Evolutionary conservation across 2,329 filamentous ascomycete species (phyloP), one percentile per base, ranked within the genome.

Genomic region (Lasiodiplodia sp.): DNA sequence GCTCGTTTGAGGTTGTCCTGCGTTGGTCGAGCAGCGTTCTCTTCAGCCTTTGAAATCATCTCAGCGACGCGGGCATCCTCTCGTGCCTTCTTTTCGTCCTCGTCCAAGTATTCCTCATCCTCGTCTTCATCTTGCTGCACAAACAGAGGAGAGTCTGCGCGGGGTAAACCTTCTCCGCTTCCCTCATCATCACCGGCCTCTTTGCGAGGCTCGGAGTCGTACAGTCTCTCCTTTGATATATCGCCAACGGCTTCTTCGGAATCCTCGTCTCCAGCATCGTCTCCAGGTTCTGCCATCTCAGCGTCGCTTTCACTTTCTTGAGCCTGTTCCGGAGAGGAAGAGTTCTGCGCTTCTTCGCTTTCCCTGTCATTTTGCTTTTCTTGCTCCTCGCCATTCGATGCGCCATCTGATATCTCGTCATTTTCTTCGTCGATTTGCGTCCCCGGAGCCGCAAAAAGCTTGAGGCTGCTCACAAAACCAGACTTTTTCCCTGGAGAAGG

Each of bases 361-460:
- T 66, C 67, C 0, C 53, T 56, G 14, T 23, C 34, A 40, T 37
- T 34, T 11, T 16, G 18, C 31, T 16, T 8, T 58, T 28, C 47
- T 38, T 18, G 25, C 34, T 47, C 37, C n/a, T 23, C 44, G 4
- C 28, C 47, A 18, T 37, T 21, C 16, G 60, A 52, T 18, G 7
- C 47, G 16, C 23, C 28, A 47, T 68, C 56, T 11, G 60, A 63
- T 31, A 51, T 60, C 6, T 62, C 70, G 18, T 68, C 69, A 21
- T 70, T 18, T 55, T 64, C 69, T 18, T 44, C 66, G 5, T 77
- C 76, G 47, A 70, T 64, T 69, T 80, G 77, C 1, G 83, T 85
- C 0, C 86, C 83, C 23, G 87, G 85, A 14, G 87, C 87, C 55
- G 84, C 82, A 79, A 89, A 89, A 2, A 80, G 81, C 57, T 79